Conservation (phyloP, 257 asterid species). For the Solanum microdontum region DNA sequence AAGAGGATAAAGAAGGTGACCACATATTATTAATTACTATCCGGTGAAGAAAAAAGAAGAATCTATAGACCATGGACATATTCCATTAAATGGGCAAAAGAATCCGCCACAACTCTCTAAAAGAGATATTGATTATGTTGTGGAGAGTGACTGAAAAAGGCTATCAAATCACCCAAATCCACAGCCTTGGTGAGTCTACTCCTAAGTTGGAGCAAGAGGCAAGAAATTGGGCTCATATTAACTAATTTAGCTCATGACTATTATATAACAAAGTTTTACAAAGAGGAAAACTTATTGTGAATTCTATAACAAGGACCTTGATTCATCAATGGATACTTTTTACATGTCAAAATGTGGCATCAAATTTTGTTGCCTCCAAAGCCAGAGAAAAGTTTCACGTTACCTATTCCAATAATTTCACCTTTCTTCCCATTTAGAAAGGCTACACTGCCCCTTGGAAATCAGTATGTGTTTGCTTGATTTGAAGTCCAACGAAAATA, state of each 20-base stretch:
- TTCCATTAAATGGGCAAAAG: not conserved
- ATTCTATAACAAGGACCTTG: not conserved
- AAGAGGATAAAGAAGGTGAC: not conserved
- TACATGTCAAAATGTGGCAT: too few species aligned
- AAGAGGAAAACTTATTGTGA: too few species aligned
- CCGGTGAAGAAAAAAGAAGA: not conserved
- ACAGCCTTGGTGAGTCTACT: not conserved
- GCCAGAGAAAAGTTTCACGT: too few species aligned
- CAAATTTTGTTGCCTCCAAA: too few species aligned
- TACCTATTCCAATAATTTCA: too few species aligned
- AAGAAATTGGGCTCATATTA: not conserved
- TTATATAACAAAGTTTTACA: too few species aligned
- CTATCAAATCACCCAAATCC: not conserved
- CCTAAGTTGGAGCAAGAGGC: not conserved
- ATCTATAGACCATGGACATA: not conserved
- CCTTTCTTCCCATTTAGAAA: too few species aligned
- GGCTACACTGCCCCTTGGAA: too few species aligned
- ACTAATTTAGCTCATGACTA: not conserved
- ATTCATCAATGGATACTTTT: not conserved
- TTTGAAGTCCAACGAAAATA: not conserved
- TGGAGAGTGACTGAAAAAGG: not conserved
- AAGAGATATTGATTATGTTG: not conserved
- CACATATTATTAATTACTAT: not conserved
- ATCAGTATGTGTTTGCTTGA: too few species aligned
- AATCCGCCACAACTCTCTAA: not conserved